Evolutionary conservation across 805 yeast genomes (phyloP), one percentile per base, ranked within the genome.

Genomic region (Candida tallmaniae): DNA sequence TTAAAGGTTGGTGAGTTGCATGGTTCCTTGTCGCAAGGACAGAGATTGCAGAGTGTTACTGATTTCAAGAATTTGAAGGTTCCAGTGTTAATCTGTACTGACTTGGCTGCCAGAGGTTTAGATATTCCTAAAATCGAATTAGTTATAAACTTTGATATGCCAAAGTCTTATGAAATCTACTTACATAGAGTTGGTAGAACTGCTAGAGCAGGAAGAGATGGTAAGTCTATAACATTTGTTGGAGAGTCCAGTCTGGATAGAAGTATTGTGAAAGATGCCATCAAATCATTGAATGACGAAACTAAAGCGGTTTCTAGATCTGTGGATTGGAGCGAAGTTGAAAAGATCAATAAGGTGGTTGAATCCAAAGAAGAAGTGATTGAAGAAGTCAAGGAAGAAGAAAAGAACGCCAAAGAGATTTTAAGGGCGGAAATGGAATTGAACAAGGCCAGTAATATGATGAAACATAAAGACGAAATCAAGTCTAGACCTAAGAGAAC

Each of bases 121-220:
- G 99, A 93, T 83, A 93, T 93, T 53, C 97, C 97, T 42, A 90
- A 90, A 62, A 89, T 93, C 56, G 97, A 89, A 58, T 79, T 83
- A 40, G 99, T 93, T 30, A 75, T 93, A 52, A 93, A 93, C 62
- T 93, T 73, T 59, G 98, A 93, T 54, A 86, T 93, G 94, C 98
- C 98, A 32, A 85, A 86, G 58, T 71, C 84, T 20, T 81, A 84
- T 51, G 98, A 93, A 46, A 75, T 90, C 24, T 93, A 93, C 59
- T 69, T 93, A 51, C 98, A 93, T 65, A 83, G 98, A 70, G 96
- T 93, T 40, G 98, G 98, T 63, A 85, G 98, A 74, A 93, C 97
- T 36, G 99, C 99, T 7, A 86, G 99, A 76, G 99, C 97, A 33
- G 97, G 97, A 14, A 78, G 97, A 62, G 86, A 84, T 35, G 99